Conservation (phyloP, 2,329 filamentous ascomycete genomes). For the Ascochyta rabiei region DNA sequence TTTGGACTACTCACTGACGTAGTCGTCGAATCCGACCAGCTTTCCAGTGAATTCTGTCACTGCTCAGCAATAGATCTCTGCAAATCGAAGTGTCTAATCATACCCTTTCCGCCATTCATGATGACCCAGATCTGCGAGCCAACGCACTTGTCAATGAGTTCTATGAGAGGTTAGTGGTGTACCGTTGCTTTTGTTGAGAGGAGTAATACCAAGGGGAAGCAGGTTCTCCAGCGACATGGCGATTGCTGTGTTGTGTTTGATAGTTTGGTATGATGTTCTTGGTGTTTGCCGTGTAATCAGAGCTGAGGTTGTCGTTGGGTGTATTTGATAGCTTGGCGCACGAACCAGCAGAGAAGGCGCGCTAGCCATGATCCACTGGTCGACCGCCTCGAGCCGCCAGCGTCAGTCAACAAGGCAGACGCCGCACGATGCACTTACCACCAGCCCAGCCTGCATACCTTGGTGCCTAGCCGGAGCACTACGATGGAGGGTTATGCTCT, state of each 20-base stretch:
- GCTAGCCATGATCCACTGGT: constrained; percentile 22
- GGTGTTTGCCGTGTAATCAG: constrained; percentile 7
- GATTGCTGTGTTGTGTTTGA: background rate
- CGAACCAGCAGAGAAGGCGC: constrained; percentile 13
- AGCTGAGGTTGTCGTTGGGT: constrained; percentile 22
- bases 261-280: background rate
- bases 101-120: constrained; percentile 99
- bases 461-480: constrained; percentile 42
- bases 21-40: constrained; percentile 95
- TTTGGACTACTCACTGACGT: constrained; percentile 82
- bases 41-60: constrained; percentile 89
- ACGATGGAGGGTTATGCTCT: constrained; percentile 47
- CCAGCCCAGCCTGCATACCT: constrained; percentile 18
- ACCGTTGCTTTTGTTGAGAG: background rate
- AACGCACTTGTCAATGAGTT: constrained; percentile 98
- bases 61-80: constrained; percentile 8
- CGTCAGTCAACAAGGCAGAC: constrained; percentile 29
- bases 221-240: constrained; percentile 40
- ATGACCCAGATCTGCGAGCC: constrained; percentile 98
- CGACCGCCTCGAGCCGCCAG: constrained; percentile 2
- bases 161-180: constrained; percentile 56
- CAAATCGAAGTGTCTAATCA: background rate
- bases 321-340: constrained; percentile 28
- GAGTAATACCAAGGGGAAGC: constrained; percentile 38
- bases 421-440: constrained; percentile 10